Percentiles rank a stretch among this genome's conserved stretches.
phyloP scores from a whole-genome alignment of 2,329 filamentous ascomycete species.

The Fusarium papillatum region DNA sequence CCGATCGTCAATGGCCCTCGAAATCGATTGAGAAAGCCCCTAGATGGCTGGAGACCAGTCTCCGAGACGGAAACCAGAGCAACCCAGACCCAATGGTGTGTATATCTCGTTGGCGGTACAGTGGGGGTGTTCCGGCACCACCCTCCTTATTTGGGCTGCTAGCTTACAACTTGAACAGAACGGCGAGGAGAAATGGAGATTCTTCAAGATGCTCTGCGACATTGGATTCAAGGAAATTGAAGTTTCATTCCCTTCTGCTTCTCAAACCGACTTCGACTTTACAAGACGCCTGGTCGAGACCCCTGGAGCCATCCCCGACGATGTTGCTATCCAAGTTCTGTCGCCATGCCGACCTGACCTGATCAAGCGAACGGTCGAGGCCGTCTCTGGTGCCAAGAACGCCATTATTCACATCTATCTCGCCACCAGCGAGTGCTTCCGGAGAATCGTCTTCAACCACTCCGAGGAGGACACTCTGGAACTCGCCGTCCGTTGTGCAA shows the following conservation, averaged over 20 bases:
- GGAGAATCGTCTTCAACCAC: conserved; percentile 90
- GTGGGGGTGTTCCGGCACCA: neutral
- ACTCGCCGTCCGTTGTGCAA: conserved; percentile 87
- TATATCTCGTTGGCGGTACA: neutral
- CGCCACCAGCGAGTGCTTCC: conserved; percentile 96
- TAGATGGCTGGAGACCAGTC: neutral
- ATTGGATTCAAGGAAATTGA: conserved; percentile 99
- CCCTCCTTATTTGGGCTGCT: neutral
- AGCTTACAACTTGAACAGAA: conserved; percentile 67
- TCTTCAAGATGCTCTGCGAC: conserved; percentile 94
- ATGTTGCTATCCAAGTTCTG: neutral
- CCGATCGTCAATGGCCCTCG: neutral
- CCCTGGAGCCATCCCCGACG: conserved; percentile 59
- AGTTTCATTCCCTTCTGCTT: conserved; percentile 94
- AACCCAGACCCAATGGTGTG: neutral
- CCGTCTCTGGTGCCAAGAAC: conserved; percentile 90
- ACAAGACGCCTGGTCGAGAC: conserved; percentile 84
- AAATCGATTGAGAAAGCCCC: neutral
- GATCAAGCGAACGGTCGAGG: conserved; percentile 68
- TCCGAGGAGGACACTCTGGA: conserved; percentile 85
- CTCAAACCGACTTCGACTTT: conserved; percentile 96
- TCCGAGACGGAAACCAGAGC: neutral
- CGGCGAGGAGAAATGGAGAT: conserved; percentile 93
- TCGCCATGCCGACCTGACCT: conserved; percentile 63
- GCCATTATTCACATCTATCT: conserved; percentile 97